Conservation (phyloP, 176 grass and related monocot genomes). For the Thalia dealbata region DNA sequence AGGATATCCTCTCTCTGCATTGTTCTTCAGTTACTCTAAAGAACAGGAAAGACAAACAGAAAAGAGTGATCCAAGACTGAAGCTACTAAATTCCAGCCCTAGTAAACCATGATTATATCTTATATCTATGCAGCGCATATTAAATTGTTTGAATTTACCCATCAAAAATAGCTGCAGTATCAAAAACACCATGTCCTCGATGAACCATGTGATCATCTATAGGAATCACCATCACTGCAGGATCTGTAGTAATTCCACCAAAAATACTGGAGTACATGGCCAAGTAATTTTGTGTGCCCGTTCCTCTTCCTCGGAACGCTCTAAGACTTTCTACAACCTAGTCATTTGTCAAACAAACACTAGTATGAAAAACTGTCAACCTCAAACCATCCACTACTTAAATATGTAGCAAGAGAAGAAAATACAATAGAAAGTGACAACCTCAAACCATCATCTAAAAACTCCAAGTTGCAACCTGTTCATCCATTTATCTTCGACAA, state of each 20-base stretch:
- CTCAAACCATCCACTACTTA: background rate
- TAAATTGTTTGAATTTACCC: slow-evolving; percentile 32
- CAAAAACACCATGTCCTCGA: slow-evolving; percentile 82
- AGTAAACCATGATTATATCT: background rate
- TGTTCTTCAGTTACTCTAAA: background rate
- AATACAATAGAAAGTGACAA: background rate
- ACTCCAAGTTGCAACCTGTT: background rate
- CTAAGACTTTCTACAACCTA: slow-evolving; percentile 49
- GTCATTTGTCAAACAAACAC: background rate
- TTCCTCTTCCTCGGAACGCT: slow-evolving; percentile 25
- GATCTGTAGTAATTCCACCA: slow-evolving; percentile 62
- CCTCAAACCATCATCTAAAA: too few relatives aligned
- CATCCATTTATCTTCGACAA: background rate
- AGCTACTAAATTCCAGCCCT: too few relatives aligned
- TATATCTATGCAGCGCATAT: background rate
- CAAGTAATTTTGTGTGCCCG: slow-evolving; percentile 10
- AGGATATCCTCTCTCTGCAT: background rate
- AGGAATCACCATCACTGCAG: slow-evolving; percentile 57
- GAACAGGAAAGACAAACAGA: background rate
- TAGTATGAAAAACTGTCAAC: background rate
- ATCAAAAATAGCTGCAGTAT: slow-evolving; percentile 84
- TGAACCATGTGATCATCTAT: slow-evolving; percentile 95
- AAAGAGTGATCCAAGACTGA: background rate
- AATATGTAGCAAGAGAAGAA: background rate
- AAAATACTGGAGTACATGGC: slow-evolving; percentile 87